phyloP scores from a whole-genome alignment of 805 yeast genomes.

The Myxozyma nipponensis region DNA sequence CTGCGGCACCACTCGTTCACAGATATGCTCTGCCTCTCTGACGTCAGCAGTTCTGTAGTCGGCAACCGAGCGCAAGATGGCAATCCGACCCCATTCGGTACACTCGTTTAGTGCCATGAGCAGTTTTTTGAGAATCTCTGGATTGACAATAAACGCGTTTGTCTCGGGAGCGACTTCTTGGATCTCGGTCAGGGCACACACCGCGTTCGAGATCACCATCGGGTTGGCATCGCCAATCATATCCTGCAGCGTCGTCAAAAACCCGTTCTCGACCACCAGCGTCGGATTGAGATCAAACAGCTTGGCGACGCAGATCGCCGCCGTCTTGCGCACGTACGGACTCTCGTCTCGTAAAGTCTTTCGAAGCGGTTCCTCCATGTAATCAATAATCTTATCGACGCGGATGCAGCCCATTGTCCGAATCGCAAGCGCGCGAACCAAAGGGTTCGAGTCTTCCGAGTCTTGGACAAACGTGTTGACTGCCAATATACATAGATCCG shows the following conservation, averaged over 20 bases:
- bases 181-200: constrained; percentile 80
- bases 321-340: constrained; percentile 96
- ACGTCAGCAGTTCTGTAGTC: constrained; percentile 57
- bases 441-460: constrained; percentile 93
- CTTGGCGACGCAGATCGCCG: constrained; percentile 95
- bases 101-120: constrained; percentile 89
- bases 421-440: constrained; percentile 91
- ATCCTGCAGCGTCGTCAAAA: constrained; percentile 60
- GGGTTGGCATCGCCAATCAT: constrained; percentile 86
- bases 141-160: constrained; percentile 44
- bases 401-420: constrained; percentile 98
- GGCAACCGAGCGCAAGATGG: constrained; percentile 76
- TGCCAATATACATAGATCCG: constrained; percentile 91
- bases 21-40: constrained; percentile 74
- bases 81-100: constrained; percentile 98
- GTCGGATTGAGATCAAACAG: constrained; percentile 79
- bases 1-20: constrained; percentile 90
- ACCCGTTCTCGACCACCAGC: constrained; percentile 83
- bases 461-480: constrained; percentile 95
- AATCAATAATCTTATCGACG: constrained; percentile 92
- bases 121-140: constrained; percentile 49
- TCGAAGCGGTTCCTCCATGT: constrained; percentile 83
- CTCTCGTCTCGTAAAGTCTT: constrained; percentile 77
- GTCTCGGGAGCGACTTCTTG: constrained; percentile 59
- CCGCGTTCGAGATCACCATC: constrained; percentile 90